phyloP scores from a whole-genome alignment of 805 yeast genomes.

The Myxozyma melibiosi region DNA sequence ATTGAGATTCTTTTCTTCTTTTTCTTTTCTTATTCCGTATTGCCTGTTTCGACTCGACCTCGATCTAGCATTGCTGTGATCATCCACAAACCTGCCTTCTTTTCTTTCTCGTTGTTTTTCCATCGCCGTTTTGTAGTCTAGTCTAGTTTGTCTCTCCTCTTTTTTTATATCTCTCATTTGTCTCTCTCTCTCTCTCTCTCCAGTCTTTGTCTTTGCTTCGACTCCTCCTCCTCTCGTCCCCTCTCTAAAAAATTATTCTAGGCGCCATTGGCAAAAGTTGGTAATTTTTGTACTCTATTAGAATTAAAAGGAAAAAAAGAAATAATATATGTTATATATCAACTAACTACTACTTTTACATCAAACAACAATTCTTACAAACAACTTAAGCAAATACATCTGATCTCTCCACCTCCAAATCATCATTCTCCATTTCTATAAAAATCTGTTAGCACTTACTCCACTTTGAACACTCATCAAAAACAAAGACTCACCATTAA shows the following conservation, averaged over 20 bases:
- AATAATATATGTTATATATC: too few relatives aligned
- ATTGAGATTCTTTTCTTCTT: neutral
- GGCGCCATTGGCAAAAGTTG: neutral
- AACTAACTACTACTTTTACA: too few relatives aligned
- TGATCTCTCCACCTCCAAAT: slow-evolving; percentile 32
- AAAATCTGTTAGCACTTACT: neutral
- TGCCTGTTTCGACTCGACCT: too few relatives aligned
- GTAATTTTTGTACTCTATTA: neutral
- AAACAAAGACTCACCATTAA: slow-evolving; percentile 48
- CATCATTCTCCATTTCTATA: slow-evolving; percentile 28
- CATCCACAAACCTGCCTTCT: too few relatives aligned
- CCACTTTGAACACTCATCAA: neutral
- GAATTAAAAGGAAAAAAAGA: neutral
- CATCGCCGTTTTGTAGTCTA: too few relatives aligned
- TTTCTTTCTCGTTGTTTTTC: too few relatives aligned
- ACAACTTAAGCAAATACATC: slow-evolving; percentile 33
- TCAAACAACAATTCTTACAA: neutral
- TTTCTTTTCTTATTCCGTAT: neutral
- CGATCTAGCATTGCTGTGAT: too few relatives aligned
- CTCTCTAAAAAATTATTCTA: neutral
- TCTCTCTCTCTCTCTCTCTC: neutral
- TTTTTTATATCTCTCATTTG: too few relatives aligned
- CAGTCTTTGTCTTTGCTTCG: neutral
- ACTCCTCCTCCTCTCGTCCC: neutral
- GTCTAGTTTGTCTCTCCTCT: too few relatives aligned